Evolutionary conservation across 1,139 yeast species (phyloP), one percentile per base, ranked within the genome.

Genomic region (Kluyveromyces sp.): DNA sequence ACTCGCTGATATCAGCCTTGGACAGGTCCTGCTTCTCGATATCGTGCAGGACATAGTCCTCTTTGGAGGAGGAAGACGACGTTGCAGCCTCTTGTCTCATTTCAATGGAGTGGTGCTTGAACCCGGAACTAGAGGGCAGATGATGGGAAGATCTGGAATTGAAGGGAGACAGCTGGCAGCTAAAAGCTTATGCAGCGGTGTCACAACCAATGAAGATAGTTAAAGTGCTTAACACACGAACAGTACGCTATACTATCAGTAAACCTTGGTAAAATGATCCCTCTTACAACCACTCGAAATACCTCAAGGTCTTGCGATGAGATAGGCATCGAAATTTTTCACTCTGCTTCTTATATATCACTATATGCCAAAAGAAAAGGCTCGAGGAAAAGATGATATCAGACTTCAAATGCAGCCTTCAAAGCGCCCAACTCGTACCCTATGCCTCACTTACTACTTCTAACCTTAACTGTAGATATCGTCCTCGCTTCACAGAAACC

Each of bases 11-110:
- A 33, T 41, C 43, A 29, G 39, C 40, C 39, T 44, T 46, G 22
- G 42, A 32, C 22, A 36, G 30, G 34, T 32, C 42, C 18, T 40
- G 45, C 35, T 45, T 45, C 36, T 45, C 48, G 15, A 45, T 20
- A 34, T 45, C 48, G 22, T 40, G 46, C 34, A 45, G 34, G 25
- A 46, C 34, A 45, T 67, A 72, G 62, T 82, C 86, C 46, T 87
- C 67, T 60, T 40, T 44, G n/a, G 43, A 33, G 12, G 36, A 26
- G 32, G 36, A 33, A 33, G 36, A 33, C 26, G 36, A 33, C 25
- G 20, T 33, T 22, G n/a, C 19, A 22, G 26, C 26, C 9, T 22
- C 26, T 22, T 22, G 26, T 22, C 26, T 22, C 26, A 22, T 22
- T n/a, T n/a, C n/a, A n/a, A n/a, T 32, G 19, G 6, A 32, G 19